Base-by-base conservation (phyloP, 2,329 filamentous ascomycete genomes). In the Fulvia fulva region DNA sequence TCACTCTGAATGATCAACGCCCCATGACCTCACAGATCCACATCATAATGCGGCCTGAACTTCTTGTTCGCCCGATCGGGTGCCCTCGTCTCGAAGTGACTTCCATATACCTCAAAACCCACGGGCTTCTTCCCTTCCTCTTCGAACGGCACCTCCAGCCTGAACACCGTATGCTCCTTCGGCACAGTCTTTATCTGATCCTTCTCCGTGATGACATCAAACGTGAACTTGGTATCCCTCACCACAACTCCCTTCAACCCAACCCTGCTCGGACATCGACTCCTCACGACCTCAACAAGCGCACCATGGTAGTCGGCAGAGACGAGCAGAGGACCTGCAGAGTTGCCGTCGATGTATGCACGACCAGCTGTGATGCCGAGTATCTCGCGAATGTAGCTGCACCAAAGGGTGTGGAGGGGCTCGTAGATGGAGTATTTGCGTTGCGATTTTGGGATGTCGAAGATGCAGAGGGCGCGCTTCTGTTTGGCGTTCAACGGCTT, bases 221-320 rank as follows among this genome's bases (percentile, higher is more conserved):
- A 90, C 1, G 88, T 87, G 69, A 89, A 93, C 71, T 88, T 91
- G 53, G 89, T 87, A 76, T 99, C 94, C 71, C 90, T 86, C 43
- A 97, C 85, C 60, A 97, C 89, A 66, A 97, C 93, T 16, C 94
- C 94, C 67, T 80, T 84, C 55, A 93, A 75, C 0, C 94, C 93
- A 0, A 99, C 92, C 16, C 93, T 81, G 55, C 89, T 86, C 16
- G 88, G 83, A 72, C 92, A 97, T 28, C 83, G 77, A 73, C 91
- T 94, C 66, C 92, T 78, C 56, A 93, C 88, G 22, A 97, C 90
- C 75, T 91, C 86, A 21, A 97, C 73, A 65, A 86, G 78, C 16
- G 93, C 92, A 1, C 94, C 94, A 72, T 97, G 92, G 68, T 91
- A 93, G 75, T 99, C 94, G 1, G 92, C 93, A 57, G 87, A 90